A percentile compares a stretch with the other conserved stretches of the same genome.
These are phyloP conservation scores for Hypoxylon fuscum DNA, from an alignment of 495 filamentous ascomycete genomes.

Conservation along the genomic window DNA sequence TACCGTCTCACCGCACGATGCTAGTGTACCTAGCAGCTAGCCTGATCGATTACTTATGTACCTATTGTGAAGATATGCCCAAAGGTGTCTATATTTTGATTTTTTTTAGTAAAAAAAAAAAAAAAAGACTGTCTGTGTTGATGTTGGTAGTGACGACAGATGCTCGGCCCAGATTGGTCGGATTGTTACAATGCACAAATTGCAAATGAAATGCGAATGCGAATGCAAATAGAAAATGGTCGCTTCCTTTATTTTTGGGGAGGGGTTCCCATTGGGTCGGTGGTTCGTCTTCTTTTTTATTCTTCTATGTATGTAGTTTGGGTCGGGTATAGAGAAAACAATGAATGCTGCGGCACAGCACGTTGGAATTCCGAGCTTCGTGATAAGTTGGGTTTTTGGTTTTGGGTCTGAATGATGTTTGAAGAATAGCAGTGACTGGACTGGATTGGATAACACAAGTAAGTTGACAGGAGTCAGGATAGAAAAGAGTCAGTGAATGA, in stretches of 20 bases:
- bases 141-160: no score
- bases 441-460: no score
- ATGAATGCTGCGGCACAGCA: slow-evolving; percentile 37
- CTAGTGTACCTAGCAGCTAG: slow-evolving; percentile 11
- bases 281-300: not conserved
- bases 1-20: slow-evolving; percentile 33
- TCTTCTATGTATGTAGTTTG: no score
- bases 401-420: slow-evolving; percentile 17
- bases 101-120: not conserved
- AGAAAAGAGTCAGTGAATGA: no score
- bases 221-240: slow-evolving; percentile 6
- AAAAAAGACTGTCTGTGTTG: not conserved
- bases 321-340: slow-evolving; percentile 27
- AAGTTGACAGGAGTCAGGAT: no score
- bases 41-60: not conserved
- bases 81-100: not conserved
- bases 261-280: slow-evolving; percentile 16
- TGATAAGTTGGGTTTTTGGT: slow-evolving; percentile 28
- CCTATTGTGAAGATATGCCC: not conserved
- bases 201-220: no score
- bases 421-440: slow-evolving; percentile 2
- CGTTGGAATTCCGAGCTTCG: slow-evolving; percentile 28
- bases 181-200: slow-evolving; percentile 28
- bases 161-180: not conserved
- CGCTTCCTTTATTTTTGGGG: slow-evolving; percentile 37